Conservation (phyloP, 1,284 basidiomycete species). For the Cystobasidiaceae sp. region DNA sequence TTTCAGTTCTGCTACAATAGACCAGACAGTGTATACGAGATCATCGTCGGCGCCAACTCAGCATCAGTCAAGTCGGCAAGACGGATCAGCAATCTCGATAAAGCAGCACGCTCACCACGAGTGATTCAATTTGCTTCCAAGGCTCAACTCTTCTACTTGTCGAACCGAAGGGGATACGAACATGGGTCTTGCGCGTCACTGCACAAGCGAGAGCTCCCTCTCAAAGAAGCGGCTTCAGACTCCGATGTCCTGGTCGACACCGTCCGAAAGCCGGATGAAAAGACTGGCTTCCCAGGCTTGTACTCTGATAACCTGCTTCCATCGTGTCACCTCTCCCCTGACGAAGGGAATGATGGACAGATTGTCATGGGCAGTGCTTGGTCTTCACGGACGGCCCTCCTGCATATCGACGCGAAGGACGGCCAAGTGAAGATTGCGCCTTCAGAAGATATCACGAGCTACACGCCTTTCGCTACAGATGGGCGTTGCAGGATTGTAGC, state of each 20-base stretch:
- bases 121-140: slow-evolving; percentile 44
- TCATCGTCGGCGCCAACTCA: slow-evolving; percentile 43
- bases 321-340: background rate
- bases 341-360: slow-evolving; percentile 47
- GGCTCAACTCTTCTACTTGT: slow-evolving; percentile 55
- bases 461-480: background rate
- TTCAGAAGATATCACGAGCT: slow-evolving; percentile 44
- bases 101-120: slow-evolving; percentile 59
- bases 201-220: slow-evolving; percentile 49
- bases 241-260: slow-evolving; percentile 48
- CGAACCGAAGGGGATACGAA: slow-evolving; percentile 56
- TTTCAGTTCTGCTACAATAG: slow-evolving; percentile 58
- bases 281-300: slow-evolving; percentile 58
- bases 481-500: background rate
- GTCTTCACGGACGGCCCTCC: slow-evolving; percentile 46
- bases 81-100: slow-evolving; percentile 36
- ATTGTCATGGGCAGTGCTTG: slow-evolving; percentile 54
- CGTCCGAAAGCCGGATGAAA: slow-evolving; percentile 47
- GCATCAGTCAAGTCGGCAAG: background rate
- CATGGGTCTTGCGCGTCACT: slow-evolving; percentile 59
- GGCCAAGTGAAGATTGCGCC: slow-evolving; percentile 52
- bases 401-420: slow-evolving; percentile 49
- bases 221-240: background rate
- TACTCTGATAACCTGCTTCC: slow-evolving; percentile 46
- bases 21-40: slow-evolving; percentile 56